These are phyloP conservation scores for Periconia macrospinosa DNA, from an alignment of 2,329 filamentous ascomycete genomes.

Conservation along the genomic window DNA sequence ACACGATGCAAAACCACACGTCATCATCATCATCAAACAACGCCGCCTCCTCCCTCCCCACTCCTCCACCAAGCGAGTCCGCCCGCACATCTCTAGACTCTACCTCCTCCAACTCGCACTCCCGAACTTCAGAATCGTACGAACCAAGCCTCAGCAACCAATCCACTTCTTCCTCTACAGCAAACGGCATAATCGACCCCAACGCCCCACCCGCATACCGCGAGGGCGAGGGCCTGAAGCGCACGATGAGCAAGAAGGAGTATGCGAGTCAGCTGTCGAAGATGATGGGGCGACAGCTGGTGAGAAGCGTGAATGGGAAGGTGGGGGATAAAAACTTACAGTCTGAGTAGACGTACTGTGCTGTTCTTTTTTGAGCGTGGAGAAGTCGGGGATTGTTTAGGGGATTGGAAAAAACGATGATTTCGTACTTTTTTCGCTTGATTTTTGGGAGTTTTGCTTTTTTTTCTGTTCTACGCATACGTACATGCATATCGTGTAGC, in stretches of 20 bases:
- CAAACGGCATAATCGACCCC: not conserved
- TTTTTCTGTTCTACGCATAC: too few species aligned
- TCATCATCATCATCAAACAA: too few species aligned
- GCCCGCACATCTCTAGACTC: not conserved
- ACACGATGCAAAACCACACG: not conserved
- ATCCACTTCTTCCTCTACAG: not conserved
- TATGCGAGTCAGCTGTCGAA: slow-evolving; percentile 8
- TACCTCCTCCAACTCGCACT: not conserved
- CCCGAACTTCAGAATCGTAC: not conserved
- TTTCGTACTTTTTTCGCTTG: too few species aligned
- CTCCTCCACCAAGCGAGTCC: not conserved
- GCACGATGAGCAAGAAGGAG: slow-evolving; percentile 4
- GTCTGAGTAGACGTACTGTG: too few species aligned
- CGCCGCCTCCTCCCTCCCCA: too few species aligned
- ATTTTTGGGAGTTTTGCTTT: too few species aligned
- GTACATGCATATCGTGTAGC: too few species aligned
- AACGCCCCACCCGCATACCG: not conserved
- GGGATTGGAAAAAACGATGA: too few species aligned
- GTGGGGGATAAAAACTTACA: too few species aligned
- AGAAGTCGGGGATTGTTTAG: too few species aligned
- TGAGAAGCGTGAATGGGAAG: too few species aligned
- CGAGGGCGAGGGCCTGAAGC: not conserved
- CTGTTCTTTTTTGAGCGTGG: too few species aligned
- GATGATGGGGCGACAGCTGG: slow-evolving; percentile 11
- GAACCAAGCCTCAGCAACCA: not conserved